A percentile compares a stretch with the other conserved stretches of the same genome.
Conservation (phyloP, 768 basidiomycete species). For the Hirschioporus abietinus region DNA sequence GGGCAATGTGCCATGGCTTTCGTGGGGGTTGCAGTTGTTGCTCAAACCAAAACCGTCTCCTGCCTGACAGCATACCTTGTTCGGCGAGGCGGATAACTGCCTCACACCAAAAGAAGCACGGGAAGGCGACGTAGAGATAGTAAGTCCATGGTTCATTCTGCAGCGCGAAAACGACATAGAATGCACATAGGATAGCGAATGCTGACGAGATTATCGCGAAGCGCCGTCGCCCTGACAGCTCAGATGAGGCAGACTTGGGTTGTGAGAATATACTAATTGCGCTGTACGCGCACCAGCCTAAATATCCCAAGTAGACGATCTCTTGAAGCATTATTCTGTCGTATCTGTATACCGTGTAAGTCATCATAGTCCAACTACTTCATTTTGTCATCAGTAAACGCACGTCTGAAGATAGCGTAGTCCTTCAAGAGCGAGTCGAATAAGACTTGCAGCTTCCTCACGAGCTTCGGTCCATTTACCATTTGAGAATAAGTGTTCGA, state of each 20-base stretch:
- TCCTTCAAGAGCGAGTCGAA: conserved; percentile 49
- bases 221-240: conserved; percentile 8
- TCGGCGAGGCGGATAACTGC: conserved; percentile 30
- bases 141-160: conserved; percentile 68
- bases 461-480: conserved; percentile 47
- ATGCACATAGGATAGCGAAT: conserved; percentile 27
- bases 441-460: conserved; percentile 42
- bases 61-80: conserved; percentile 9
- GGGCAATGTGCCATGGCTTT: neutral
- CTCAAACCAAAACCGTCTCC: neutral
- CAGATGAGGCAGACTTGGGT: conserved; percentile 3
- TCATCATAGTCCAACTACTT: neutral
- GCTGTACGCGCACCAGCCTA: conserved; percentile 72
- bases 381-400: conserved; percentile 6
- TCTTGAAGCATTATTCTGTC: conserved; percentile 66
- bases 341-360: conserved; percentile 34
- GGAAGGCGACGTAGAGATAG: conserved; percentile 71
- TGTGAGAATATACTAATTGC: conserved; percentile 47
- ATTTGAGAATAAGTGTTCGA: conserved; percentile 40
- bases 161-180: conserved; percentile 49
- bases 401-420: conserved; percentile 75
- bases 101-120: conserved; percentile 70
- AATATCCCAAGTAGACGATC: conserved; percentile 68
- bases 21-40: neutral
- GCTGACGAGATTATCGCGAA: conserved; percentile 20